phyloP scores from a whole-genome alignment of 345 rosid species.

The Boechera divaricarpa region DNA sequence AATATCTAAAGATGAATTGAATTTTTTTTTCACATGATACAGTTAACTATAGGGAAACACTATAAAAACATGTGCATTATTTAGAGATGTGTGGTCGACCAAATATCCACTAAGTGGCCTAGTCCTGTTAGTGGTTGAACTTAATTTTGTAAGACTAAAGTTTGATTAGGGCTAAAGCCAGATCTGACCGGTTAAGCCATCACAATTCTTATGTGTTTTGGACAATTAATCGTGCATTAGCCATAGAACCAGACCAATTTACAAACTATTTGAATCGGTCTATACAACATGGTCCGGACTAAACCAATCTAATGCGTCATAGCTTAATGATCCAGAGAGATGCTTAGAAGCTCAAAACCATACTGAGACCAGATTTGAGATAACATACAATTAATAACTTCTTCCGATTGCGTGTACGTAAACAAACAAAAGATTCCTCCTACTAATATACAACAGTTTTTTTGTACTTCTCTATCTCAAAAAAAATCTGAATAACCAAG shows the following conservation, averaged over 20 bases:
- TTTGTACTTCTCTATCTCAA: conserved; percentile 12
- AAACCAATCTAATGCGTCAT: neutral
- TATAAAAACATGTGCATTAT: neutral
- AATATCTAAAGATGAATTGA: no score
- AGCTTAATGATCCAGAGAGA: neutral
- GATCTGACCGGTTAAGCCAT: neutral
- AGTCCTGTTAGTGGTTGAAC: conserved; percentile 8
- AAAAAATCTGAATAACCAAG: neutral
- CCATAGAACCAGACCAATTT: neutral
- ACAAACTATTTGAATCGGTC: neutral
- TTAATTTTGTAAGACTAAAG: neutral
- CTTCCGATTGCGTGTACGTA: conserved; percentile 12
- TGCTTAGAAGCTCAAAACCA: conserved; percentile 19
- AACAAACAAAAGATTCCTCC: conserved; percentile 35
- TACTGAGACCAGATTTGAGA: conserved; percentile 12
- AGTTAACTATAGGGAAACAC: neutral
- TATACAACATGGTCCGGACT: neutral
- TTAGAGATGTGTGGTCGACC: conserved; percentile 18
- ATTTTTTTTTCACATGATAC: neutral
- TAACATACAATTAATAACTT: conserved; percentile 17
- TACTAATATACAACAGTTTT: conserved; percentile 42
- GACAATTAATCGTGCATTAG: neutral
- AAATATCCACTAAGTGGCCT: conserved; percentile 12
- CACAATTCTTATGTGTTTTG: neutral
- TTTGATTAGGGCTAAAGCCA: neutral